Percentiles rank a stretch among this genome's conserved stretches.
These are phyloP conservation scores for Albatrellus sp. DNA, from an alignment of 1,284 basidiomycete species.

Conservation along the genomic window DNA sequence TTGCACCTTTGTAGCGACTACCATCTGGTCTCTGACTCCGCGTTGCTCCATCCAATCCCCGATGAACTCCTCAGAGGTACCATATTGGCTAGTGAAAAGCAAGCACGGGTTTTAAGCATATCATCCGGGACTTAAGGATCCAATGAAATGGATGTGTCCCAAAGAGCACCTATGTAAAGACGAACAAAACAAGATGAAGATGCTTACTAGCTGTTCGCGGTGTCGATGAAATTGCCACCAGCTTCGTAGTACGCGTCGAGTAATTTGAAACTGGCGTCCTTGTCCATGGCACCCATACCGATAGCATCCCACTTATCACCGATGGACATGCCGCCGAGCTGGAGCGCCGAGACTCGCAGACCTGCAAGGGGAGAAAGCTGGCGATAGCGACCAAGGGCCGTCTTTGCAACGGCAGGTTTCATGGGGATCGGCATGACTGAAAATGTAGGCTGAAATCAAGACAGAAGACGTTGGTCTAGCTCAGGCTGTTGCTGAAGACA, in stretches of 20 bases:
- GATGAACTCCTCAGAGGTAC: constrained; percentile 27
- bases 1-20: constrained; percentile 33
- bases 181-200: background rate
- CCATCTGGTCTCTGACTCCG: constrained; percentile 30
- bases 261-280: constrained; percentile 32
- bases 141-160: too few species aligned
- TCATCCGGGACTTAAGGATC: too few species aligned
- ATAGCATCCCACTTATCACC: constrained; percentile 28
- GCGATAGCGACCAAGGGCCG: constrained; percentile 31
- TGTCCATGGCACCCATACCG: constrained; percentile 29
- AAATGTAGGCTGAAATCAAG: too few species aligned
- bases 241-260: constrained; percentile 34
- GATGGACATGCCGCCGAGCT: constrained; percentile 42
- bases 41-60: constrained; percentile 33
- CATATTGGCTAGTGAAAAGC: constrained; percentile 18
- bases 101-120: too few species aligned
- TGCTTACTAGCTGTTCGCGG: constrained; percentile 34
- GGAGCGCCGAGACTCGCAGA: constrained; percentile 38
- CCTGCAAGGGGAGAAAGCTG: constrained; percentile 28
- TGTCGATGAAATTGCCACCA: constrained; percentile 48
- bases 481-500: too few species aligned
- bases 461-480: too few species aligned
- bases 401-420: constrained; percentile 16
- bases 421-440: constrained; percentile 9
- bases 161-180: background rate